Base-by-base conservation (phyloP, 768 basidiomycete genomes). In the Mycena capillaripes region DNA sequence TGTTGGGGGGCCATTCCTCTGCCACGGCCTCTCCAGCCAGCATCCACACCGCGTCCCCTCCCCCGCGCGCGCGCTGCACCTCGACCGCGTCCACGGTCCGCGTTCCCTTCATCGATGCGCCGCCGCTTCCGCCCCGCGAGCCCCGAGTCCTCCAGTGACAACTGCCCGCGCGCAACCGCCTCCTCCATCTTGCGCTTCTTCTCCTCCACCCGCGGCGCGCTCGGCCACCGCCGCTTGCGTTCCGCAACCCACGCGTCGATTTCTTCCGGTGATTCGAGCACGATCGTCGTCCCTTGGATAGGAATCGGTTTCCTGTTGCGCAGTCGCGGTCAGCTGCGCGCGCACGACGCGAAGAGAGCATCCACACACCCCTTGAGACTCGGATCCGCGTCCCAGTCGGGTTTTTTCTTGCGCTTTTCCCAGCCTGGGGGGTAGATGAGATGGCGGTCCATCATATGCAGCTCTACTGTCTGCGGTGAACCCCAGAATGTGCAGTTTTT, bases 371-470 rank as follows among this genome's bases (percentile, higher is more conserved):
- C 93, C 82, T 90, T 94, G 61, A 96, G 84, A 80, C 89, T 92
- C 19, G 92, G 93, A 81, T 95, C 95, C 2, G 95, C 90, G 78
- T 95, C 94, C 94, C 94, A 95, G 34, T 92, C 92, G 40, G 80
- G 66, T 77, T 84, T 88, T 66, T 87, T 86, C 72, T 86, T 87
- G 74, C 81, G 80, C 55, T 88, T 85, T 32, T 91, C 84, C 91
- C 92, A 95, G 25, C 90, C 92, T 52, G 89, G 87, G 27, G 95
- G 95, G 74, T 90, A 95, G 56, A 96, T 90, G 50, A 96, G 86
- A 80, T 96, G 95, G n/a, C 95, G 87, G 76, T 96, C 95, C 95
- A 95, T 96, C 90, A 91, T 92, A 77, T 97, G 95, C 32, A 84
- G 86, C 79, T 95, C 92, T 19, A 95, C 89, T 29, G 89, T 83